Conservation (phyloP, 129 eudicot species). For the Artemisia annua region DNA sequence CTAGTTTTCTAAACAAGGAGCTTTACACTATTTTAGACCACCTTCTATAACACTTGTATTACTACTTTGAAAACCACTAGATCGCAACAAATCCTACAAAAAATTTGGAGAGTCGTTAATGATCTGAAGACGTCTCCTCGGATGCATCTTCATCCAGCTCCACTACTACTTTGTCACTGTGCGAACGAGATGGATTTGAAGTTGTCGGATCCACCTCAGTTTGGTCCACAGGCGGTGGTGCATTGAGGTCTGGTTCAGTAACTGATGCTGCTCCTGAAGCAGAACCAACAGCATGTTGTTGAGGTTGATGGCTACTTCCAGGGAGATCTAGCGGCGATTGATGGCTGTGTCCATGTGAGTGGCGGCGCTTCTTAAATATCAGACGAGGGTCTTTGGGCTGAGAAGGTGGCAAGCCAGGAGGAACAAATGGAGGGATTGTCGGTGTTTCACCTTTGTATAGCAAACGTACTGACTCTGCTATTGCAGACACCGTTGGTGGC, state of each 20-base stretch:
- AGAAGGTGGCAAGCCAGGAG: slow-evolving; percentile 66
- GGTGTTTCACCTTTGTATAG: slow-evolving; percentile 58
- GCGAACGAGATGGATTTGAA: slow-evolving; percentile 35
- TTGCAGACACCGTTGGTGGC: slow-evolving; percentile 77
- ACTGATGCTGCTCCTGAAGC: slow-evolving; percentile 35
- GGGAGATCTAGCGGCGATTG: slow-evolving; percentile 31
- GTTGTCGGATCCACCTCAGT: slow-evolving; percentile 21
- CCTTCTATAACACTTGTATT: slow-evolving; percentile 14
- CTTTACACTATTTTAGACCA: slow-evolving; percentile 18
- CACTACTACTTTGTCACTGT: not conserved
- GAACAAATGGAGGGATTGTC: slow-evolving; percentile 73
- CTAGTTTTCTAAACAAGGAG: slow-evolving; percentile 6
- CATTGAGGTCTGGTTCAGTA: slow-evolving; percentile 42
- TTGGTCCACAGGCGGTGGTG: slow-evolving; percentile 25
- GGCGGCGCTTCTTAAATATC: slow-evolving; percentile 40
- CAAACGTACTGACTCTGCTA: slow-evolving; percentile 81
- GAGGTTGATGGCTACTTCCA: slow-evolving; percentile 37
- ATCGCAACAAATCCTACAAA: slow-evolving; percentile 29
- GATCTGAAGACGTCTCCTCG: slow-evolving; percentile 57
- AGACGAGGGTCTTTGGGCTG: slow-evolving; percentile 72
- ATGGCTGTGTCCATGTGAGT: slow-evolving; percentile 16
- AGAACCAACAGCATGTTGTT: slow-evolving; percentile 34
- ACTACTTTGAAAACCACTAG: slow-evolving; percentile 20
- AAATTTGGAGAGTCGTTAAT: slow-evolving; percentile 28
- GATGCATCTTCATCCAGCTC: slow-evolving; percentile 51